Base-by-base conservation (phyloP, 306 rosid genomes). In the Cotoneaster glaucophyllus region DNA sequence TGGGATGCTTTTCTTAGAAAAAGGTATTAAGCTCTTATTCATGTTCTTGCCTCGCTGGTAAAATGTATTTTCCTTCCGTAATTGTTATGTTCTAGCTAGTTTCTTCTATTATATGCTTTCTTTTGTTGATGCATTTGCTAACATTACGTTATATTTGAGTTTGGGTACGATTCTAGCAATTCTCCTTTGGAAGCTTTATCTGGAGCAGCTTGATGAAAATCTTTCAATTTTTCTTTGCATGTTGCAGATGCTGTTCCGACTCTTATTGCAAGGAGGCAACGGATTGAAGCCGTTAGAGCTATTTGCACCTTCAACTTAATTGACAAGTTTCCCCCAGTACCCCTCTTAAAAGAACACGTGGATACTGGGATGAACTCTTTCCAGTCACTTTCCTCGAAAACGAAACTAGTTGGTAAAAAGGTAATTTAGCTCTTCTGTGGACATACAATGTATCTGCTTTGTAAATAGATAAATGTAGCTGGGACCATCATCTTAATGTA, bases 241-340 rank as follows among this genome's bases (percentile, higher is more conserved):
- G 45, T 21, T 9, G 22, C 83, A 86, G 93, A 70, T 58, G 61
- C 84, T 84, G 78, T 88, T 72, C 71, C 68, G 69, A 82, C 70
- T 65, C 88, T 86, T 62, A 48, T 84, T 64, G 67, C 41, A 72
- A 77, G 70, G 80, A 80, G 81, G 77, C 87, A 80, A 74, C 43
- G 57, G 50, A 41, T 87, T 10, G 85, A 73, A 82, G 96, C 95
- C 66, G 84, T 87, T 57, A 84, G 85, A 80, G 84, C 85, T 71
- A 70, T 85, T 54, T 89, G 82, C 69, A 83, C 89, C 57, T 86
- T 82, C 68, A 77, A 85, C 68, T 80, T 89, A 85, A 69, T 74
- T 31, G 80, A 76, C 80, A 68, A 80, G 74, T 79, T 88, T 76
- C 39, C 75, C 43, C 90, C 93, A 4, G 78, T 44, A 63, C 82